Base-by-base conservation (phyloP, 2,329 filamentous ascomycete species). In the Xylaria sp. region DNA sequence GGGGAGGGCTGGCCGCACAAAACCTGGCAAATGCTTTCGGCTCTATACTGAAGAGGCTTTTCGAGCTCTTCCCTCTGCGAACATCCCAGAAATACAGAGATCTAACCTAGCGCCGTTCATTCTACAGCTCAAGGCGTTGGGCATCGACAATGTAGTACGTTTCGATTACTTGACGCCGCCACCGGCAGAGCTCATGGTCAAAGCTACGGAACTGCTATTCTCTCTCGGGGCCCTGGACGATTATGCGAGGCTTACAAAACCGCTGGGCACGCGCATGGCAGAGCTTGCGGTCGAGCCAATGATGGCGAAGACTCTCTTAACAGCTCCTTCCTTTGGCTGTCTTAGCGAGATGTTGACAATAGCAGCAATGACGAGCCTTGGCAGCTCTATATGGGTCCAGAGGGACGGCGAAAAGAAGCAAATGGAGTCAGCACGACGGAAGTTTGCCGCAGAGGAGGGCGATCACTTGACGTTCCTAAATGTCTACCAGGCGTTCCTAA, bases 391-490 rank as follows among this genome's bases (percentile, higher is more conserved):
- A 0, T 97, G 91, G 88, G 85, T 96, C 57, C 82, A 88, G 26
- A 87, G 91, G 62, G 88, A 92, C 20, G 89, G 85, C 37, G 88
- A 90, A 61, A 89, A 88, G 66, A 92, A 89, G 65, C 78, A 80
- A 46, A 84, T 89, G 69, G 91, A 96, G 67, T 86, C 81, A 18
- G 84, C 87, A 22, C 81, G 90, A 43, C 82, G 90, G 44, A 90
- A 89, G 66, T 97, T 97, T 67, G 91, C 93, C 0, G 92, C 88
- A 6, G 91, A 95, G 57, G 92, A 97, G 75, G 94, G 94, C 1
- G 94, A 99, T 65, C 93, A 97, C 65, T 74, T 97, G 20, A 97
- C 92, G 1, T 82, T 97, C 9, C 81, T 97, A 39, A 97, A 99
- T 65, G 89, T 92, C n/a, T 97, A 94, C 68, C 88, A 92, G 67